Percentiles rank a stretch among this genome's conserved stretches.
These are phyloP conservation scores for Penicillium psychrosexuale DNA, from an alignment of 2,329 filamentous ascomycete species.

Conservation along the genomic window DNA sequence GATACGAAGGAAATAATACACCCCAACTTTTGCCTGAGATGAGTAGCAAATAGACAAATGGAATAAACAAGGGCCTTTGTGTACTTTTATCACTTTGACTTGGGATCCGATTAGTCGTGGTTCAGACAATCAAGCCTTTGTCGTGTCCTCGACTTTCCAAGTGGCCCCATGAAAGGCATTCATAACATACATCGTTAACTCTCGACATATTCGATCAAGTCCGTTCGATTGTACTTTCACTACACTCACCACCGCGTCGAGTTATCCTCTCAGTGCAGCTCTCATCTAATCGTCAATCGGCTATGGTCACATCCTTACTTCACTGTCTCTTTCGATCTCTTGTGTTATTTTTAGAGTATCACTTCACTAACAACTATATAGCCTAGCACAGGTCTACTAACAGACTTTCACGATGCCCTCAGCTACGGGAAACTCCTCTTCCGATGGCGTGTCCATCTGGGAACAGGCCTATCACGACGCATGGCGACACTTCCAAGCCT, in stretches of 20 bases:
- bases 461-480: not conserved
- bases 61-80: not conserved
- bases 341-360: not conserved
- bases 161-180: not conserved
- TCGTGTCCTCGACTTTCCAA: not conserved
- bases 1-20: too few species aligned
- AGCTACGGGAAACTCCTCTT: too few species aligned
- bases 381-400: not conserved
- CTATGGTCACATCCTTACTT: not conserved
- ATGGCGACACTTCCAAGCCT: not conserved
- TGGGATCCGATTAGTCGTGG: not conserved
- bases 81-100: not conserved
- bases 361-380: too few species aligned
- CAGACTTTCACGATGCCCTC: not conserved
- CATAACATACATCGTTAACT: too few species aligned
- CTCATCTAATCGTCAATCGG: not conserved
- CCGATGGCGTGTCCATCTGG: not conserved
- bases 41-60: not conserved
- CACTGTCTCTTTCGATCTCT: not conserved
- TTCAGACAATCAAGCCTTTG: not conserved
- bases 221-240: too few species aligned
- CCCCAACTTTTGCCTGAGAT: not conserved
- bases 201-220: too few species aligned
- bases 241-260: not conserved
- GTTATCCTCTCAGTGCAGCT: not conserved